Evolutionary conservation across 2,329 filamentous ascomycete genomes (phyloP).

Genomic region (Penicillium capsulatum): DNA sequence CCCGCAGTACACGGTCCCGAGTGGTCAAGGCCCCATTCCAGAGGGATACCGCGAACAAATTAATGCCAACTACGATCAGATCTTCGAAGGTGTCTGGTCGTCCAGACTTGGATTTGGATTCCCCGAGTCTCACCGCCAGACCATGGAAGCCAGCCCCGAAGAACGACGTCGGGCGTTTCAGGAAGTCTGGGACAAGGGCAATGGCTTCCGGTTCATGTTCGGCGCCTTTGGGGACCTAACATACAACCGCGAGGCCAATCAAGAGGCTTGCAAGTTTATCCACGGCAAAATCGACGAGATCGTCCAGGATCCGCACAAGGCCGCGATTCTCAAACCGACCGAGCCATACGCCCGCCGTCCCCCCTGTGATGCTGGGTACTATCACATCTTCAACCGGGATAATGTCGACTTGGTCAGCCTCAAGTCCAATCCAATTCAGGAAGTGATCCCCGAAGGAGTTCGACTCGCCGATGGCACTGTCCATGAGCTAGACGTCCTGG

Average conservation of each 20-base stretch:
- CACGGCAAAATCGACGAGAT: constrained; percentile 28
- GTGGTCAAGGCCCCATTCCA: constrained; percentile 25
- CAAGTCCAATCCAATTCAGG: constrained; percentile 24
- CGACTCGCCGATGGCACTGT: constrained; percentile 3
- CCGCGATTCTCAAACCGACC: constrained; percentile 22
- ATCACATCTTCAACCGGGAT: constrained; percentile 24
- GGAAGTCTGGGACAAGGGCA: constrained; percentile 9
- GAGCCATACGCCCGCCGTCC: constrained; percentile 18
- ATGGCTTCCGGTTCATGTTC: constrained; percentile 33
- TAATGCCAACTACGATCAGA: constrained; percentile 6
- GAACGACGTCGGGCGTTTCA: constrained; percentile 14
- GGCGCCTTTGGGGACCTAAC: constrained; percentile 34
- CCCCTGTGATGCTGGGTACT: constrained; percentile 25
- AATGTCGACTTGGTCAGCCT: constrained; percentile 31
- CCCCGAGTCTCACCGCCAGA: neutral
- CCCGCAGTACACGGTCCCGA: constrained; percentile 37
- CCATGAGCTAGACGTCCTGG: constrained; percentile 26
- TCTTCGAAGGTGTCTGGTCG: constrained; percentile 1
- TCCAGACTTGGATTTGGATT: constrained; percentile 12
- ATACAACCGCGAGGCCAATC: constrained; percentile 24
- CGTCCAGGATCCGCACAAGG: constrained; percentile 33
- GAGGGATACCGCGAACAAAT: constrained; percentile 16
- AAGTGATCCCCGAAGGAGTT: constrained; percentile 26
- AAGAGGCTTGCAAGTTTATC: constrained; percentile 39
- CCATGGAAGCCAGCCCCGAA: neutral